Conservation (phyloP, 2,329 filamentous ascomycete genomes). For the Bertia moriformis region DNA sequence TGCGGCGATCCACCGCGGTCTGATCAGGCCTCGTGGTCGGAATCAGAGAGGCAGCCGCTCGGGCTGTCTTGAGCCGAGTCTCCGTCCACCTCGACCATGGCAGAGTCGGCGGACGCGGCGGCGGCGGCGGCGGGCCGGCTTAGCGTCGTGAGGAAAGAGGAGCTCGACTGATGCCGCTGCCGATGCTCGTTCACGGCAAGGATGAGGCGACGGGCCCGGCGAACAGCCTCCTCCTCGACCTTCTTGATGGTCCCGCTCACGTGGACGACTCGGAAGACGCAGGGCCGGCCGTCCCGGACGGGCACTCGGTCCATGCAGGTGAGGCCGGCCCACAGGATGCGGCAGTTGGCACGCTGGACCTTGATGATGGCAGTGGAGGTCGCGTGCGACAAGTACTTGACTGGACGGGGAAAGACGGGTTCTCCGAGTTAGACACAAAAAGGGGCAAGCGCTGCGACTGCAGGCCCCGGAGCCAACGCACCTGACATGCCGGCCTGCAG, state of each 20-base stretch:
- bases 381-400: slow-evolving; percentile 84
- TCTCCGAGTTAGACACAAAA: background rate
- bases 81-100: too few species aligned
- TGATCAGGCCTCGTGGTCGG: too few species aligned
- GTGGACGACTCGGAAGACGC: slow-evolving; percentile 70
- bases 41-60: too few species aligned
- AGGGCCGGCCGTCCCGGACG: slow-evolving; percentile 41
- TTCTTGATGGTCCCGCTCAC: slow-evolving; percentile 90
- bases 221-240: slow-evolving; percentile 77
- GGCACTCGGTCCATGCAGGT: slow-evolving; percentile 65
- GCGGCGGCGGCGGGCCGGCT: slow-evolving; percentile 10
- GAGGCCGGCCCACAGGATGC: slow-evolving; percentile 78
- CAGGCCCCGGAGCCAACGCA: slow-evolving; percentile 21
- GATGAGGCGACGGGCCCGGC: slow-evolving; percentile 59
- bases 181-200: too few species aligned
- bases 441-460: background rate
- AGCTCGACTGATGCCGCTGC: slow-evolving; percentile 31
- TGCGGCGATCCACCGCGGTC: too few species aligned
- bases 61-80: too few species aligned
- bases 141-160: slow-evolving; percentile 13
- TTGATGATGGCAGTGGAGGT: slow-evolving; percentile 88
- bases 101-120: slow-evolving; percentile 2
- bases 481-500: slow-evolving; percentile 56
- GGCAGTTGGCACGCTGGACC: slow-evolving; percentile 68
- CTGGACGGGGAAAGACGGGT: slow-evolving; percentile 24